Base-by-base conservation (phyloP, 2,329 filamentous ascomycete species). In the Alternaria infectoria region DNA sequence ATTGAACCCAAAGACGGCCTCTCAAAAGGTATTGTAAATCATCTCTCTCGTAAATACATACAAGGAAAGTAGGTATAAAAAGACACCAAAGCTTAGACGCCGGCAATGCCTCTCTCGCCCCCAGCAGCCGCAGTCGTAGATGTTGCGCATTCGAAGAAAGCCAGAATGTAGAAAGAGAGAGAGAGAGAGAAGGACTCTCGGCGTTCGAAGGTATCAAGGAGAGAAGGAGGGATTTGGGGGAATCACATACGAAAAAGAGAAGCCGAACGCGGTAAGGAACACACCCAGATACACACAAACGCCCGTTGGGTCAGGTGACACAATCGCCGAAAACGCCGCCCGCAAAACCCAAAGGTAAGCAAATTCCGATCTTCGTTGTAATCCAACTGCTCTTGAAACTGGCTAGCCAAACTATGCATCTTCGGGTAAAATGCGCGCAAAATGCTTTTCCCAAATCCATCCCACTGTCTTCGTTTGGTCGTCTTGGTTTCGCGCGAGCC, bases 361-460 rank as follows among this genome's bases (percentile, higher is more conserved):
- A 50, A 43, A 45, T 52, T 52, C 28, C 36, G 49, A 36, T 52
- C 19, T 1, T 52, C 30, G 30, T 52, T 10, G 30, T 40, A 36
- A 52, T 12, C n/a, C 28, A 40, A 52, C 49, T 52, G 49, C 30
- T 52, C n/a, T 2, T 40, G 36, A 40, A 40, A 40, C 36, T 40
- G 36, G 17, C 25, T 26, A 44, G 52, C 25, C 13, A 17, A 28
- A 30, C 61, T 65, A 75, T 44, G 70, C 70, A 32, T 79, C 78
- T 59, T 81, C 79, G 6, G 78, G 77, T 40, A 81, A 57, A 26
- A 81, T 81, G 19, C 79, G 70, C 21, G 80, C 80, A 84, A 99
- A 99, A 82, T 99, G 96, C 80, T 97, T 97, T 74, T 94, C 97
- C 96, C 96, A 99, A 74, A 99, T 97, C 96, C 96, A 99, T 55